These are phyloP conservation scores for Serendipita sp. DNA, from an alignment of 768 basidiomycete species.

Conservation along the genomic window DNA sequence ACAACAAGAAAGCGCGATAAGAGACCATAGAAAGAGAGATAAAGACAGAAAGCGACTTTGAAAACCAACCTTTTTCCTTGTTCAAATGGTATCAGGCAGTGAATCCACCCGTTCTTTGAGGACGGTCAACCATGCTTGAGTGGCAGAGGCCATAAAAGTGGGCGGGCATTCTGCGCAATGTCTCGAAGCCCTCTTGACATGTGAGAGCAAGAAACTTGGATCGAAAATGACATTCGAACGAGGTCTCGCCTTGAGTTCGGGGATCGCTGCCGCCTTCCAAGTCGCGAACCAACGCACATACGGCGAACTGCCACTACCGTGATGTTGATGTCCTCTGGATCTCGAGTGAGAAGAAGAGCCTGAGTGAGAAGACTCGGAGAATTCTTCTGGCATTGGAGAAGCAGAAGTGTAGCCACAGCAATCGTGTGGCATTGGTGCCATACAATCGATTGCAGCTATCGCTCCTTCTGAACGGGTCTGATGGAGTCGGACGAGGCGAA, in stretches of 20 bases:
- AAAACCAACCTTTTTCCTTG: no score
- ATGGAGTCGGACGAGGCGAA: neutral
- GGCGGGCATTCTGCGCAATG: neutral
- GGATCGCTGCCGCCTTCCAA: neutral
- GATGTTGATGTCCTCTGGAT: no score
- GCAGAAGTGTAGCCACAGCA: neutral
- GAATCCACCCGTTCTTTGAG: neutral
- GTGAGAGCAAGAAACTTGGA: neutral
- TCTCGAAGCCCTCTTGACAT: neutral
- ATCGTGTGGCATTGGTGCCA: constrained; percentile 5
- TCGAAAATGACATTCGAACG: neutral
- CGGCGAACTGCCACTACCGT: neutral
- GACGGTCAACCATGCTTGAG: neutral
- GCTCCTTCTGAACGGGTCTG: neutral
- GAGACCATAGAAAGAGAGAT: no score
- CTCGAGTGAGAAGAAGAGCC: neutral
- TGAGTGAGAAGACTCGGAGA: neutral
- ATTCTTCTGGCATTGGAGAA: neutral
- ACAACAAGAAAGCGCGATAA: no score
- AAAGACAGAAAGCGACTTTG: no score
- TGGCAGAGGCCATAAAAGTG: neutral
- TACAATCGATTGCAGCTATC: neutral
- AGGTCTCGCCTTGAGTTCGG: neutral
- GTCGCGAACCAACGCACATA: neutral
- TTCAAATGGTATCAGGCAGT: neutral